phyloP scores from a whole-genome alignment of 306 rosid species.

The Sechiopsis laciniata region DNA sequence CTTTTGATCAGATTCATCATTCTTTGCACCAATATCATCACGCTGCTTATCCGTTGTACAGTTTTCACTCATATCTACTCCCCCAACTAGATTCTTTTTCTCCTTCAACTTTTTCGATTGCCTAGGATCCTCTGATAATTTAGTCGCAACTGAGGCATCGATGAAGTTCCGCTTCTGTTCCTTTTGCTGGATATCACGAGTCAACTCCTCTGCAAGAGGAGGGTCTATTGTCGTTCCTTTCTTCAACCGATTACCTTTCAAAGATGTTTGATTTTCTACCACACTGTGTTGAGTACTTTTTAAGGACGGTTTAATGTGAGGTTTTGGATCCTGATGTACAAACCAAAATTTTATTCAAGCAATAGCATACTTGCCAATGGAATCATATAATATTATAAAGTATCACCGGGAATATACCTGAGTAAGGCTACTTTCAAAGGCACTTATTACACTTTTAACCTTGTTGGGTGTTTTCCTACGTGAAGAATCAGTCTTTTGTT shows the following conservation, averaged over 20 bases:
- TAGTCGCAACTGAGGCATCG: slow-evolving; percentile 17
- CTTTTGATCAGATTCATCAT: slow-evolving; percentile 27
- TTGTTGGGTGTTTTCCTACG: slow-evolving; percentile 40
- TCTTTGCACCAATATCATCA: slow-evolving; percentile 28
- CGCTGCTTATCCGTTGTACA: slow-evolving; percentile 23
- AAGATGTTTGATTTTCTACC: slow-evolving; percentile 27
- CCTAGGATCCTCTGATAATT: slow-evolving; percentile 16
- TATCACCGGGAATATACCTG: slow-evolving; percentile 46
- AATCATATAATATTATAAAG: slow-evolving; percentile 20
- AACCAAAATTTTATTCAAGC: slow-evolving; percentile 19
- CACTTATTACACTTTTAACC: slow-evolving; percentile 62
- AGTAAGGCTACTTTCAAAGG: slow-evolving; percentile 57
- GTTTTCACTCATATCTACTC: slow-evolving; percentile 24
- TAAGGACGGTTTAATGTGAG: slow-evolving; percentile 47
- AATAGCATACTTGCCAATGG: slow-evolving; percentile 12
- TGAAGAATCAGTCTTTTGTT: slow-evolving; percentile 17
- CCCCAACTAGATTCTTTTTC: slow-evolving; percentile 17
- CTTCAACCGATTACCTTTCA: slow-evolving; percentile 21
- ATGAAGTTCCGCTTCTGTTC: slow-evolving; percentile 20
- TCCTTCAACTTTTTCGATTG: slow-evolving; percentile 16
- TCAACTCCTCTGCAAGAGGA: slow-evolving; percentile 24
- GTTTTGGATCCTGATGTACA: slow-evolving; percentile 46
- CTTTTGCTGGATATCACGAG: slow-evolving; percentile 22
- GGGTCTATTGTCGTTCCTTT: slow-evolving; percentile 21
- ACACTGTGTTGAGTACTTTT: slow-evolving; percentile 27